Evolutionary conservation across 495 filamentous ascomycete species (phyloP).

Genomic region (Aspergillus sclerotioniger): DNA sequence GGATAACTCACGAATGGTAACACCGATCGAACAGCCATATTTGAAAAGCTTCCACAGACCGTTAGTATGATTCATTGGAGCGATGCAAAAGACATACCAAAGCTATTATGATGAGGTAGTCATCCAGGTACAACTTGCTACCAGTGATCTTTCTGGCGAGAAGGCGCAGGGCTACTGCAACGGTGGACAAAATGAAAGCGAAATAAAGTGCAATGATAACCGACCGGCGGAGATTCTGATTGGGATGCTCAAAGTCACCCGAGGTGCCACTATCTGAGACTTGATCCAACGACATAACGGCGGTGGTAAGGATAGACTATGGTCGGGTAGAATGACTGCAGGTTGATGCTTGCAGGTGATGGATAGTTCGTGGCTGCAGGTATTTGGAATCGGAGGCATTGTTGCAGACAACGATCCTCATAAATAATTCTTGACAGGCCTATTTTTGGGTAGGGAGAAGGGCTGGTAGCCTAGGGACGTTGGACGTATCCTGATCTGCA

Average conservation of each 20-base stretch:
- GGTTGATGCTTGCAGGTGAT: background rate
- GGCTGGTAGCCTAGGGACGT: background rate
- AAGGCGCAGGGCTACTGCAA: conserved; percentile 32
- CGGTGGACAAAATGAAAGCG: conserved; percentile 28
- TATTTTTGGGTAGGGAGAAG: background rate
- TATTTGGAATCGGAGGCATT: background rate
- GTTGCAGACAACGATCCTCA: background rate
- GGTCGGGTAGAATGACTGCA: background rate
- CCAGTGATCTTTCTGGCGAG: conserved; percentile 27
- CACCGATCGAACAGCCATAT: conserved; percentile 34
- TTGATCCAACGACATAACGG: conserved; percentile 3
- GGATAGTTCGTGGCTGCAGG: background rate
- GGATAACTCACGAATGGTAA: conserved; percentile 26
- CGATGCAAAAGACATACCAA: conserved; percentile 20
- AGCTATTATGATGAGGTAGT: conserved; percentile 39
- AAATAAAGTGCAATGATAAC: conserved; percentile 32
- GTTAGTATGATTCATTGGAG: background rate
- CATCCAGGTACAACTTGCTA: conserved; percentile 29
- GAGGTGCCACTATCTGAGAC: background rate
- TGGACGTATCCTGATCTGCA: background rate
- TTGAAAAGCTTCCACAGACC: conserved; percentile 27
- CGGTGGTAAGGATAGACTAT: background rate
- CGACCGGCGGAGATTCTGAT: conserved; percentile 23
- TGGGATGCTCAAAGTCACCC: conserved; percentile 13
- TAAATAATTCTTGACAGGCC: background rate